phyloP scores from a whole-genome alignment of 805 yeast genomes.

The Sugiyamaella boreocaroliniensis region DNA sequence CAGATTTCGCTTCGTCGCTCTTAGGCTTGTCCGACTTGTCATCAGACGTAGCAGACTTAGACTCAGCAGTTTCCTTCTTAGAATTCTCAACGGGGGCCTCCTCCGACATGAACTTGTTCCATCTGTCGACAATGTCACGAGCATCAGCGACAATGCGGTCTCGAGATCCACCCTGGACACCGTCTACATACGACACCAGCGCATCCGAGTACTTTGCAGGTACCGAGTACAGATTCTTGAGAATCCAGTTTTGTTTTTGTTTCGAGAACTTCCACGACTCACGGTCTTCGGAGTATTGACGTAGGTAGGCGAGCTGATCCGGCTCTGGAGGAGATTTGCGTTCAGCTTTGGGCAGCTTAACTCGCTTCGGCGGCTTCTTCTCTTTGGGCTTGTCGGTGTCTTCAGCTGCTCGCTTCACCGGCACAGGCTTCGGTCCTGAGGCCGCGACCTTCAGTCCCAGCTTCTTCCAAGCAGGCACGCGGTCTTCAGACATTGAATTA shows the following conservation, averaged over 20 bases:
- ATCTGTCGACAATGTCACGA: conserved; percentile 40
- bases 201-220: conserved; percentile 48
- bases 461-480: conserved; percentile 78
- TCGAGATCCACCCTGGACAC: conserved; percentile 65
- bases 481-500: conserved; percentile 9
- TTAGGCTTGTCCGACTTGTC: conserved; percentile 35
- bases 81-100: conserved; percentile 6
- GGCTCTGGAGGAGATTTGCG: conserved; percentile 67
- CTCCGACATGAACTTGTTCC: conserved; percentile 45
- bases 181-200: conserved; percentile 46
- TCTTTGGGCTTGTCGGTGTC: conserved; percentile 7
- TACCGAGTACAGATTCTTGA: conserved; percentile 51
- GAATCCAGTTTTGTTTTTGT: conserved; percentile 80
- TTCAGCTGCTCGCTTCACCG: conserved; percentile 19
- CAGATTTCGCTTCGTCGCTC: conserved; percentile 2
- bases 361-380: conserved; percentile 61
- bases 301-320: conserved; percentile 63
- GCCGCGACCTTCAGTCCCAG: conserved; percentile 49
- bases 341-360: conserved; percentile 60
- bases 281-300: conserved; percentile 49
- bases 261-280: conserved; percentile 77
- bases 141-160: conserved; percentile 49
- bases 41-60: conserved; percentile 1
- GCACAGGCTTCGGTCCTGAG: conserved; percentile 1
- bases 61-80: conserved; percentile 7